Evolutionary conservation across 208 protist genomes (phyloP), one percentile per base, ranked within the genome.

Genomic region (Sergeia podlipaevii): DNA sequence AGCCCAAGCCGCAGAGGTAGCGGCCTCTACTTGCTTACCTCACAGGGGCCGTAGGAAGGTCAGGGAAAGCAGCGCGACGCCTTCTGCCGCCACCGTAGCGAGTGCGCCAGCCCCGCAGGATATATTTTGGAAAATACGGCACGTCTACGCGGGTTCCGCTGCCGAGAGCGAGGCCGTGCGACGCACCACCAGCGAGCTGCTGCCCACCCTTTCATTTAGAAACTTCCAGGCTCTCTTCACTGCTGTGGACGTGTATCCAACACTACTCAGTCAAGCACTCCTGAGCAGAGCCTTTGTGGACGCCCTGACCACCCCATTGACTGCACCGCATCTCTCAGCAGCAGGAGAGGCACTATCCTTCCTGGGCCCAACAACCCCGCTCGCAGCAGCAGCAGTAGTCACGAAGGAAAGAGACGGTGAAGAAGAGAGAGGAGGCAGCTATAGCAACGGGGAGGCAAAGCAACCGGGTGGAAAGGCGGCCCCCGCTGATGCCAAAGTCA

Each of bases 211-310:
- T 46, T 24, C 68, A 0, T 87, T 70, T 60, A 48, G 26, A n/a
- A 34, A 49, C 17, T 86, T 91, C 55, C 69, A 73, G 7, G 29
- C 62, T 8, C 57, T 91, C 23, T 77, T 77, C 57, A 60, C 69
- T n/a, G 65, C 67, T 0, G 50, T 91, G 28, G 74, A 82, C 53
- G 70, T 91, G 15, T 91, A 82, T 46, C 84, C 84, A 1, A 58
- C 64, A 1, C 65, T 91, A 29, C 56, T 86, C 32, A 64, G 42
- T 20, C 52, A 70, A 26, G 55, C 52, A 17, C 50, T 81, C 41
- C 49, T 85, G 32, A 61, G 71, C 52, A 66, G 70, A 23, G 70
- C 73, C 4, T 91, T 72, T 58, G 41, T 75, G 29, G 79, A 88
- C 44, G 79, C 84, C 6, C 60, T 82, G 7, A 52, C 47, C 4